These are phyloP conservation scores for Cytospora piceicola DNA, from an alignment of 2,329 filamentous ascomycete genomes.

Conservation along the genomic window DNA sequence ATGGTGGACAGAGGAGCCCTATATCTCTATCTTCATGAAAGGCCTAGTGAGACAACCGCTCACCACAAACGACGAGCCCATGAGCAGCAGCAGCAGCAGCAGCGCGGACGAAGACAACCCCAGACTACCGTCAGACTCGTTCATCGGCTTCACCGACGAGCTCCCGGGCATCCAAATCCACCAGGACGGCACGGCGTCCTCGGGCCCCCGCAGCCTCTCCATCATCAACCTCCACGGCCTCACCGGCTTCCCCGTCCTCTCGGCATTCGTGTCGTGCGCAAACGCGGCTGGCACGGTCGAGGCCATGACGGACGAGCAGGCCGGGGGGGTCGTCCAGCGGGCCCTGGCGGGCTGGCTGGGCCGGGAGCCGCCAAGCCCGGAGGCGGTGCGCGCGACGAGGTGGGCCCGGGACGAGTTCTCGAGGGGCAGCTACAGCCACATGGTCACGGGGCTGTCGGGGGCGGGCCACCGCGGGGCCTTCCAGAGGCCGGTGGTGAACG, in stretches of 20 bases:
- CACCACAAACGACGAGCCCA: not conserved
- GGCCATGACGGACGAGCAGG: slow-evolving; percentile 19
- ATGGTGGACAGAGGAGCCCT: slow-evolving; percentile 22
- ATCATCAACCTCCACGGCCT: slow-evolving; percentile 20
- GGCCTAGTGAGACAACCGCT: slow-evolving; percentile 10
- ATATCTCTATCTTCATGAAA: slow-evolving; percentile 6
- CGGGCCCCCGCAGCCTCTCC: slow-evolving; percentile 13
- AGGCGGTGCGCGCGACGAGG: slow-evolving; percentile 8
- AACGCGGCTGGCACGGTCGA: slow-evolving; percentile 6
- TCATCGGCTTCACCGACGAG: slow-evolving; percentile 20
- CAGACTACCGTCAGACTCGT: slow-evolving; percentile 2
- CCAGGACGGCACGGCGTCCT: slow-evolving; percentile 1
- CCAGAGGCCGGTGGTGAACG: slow-evolving; percentile 12
- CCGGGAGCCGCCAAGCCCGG: slow-evolving; percentile 4
- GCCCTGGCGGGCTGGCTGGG: slow-evolving; percentile 20
- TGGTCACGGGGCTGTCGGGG: slow-evolving; percentile 16
- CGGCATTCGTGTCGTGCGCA: slow-evolving; percentile 24
- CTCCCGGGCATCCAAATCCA: slow-evolving; percentile 16
- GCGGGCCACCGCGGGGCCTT: slow-evolving; percentile 15
- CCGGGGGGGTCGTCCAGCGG: slow-evolving; percentile 14
- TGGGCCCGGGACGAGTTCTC: slow-evolving; percentile 22
- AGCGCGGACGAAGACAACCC: not conserved
- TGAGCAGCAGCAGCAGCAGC: too few relatives aligned
- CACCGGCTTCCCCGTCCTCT: slow-evolving; percentile 21
- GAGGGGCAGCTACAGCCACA: slow-evolving; percentile 24